Evolutionary conservation across 768 basidiomycete genomes (phyloP), one percentile per base, ranked within the genome.

Genomic region (Auriscalpium orientale): DNA sequence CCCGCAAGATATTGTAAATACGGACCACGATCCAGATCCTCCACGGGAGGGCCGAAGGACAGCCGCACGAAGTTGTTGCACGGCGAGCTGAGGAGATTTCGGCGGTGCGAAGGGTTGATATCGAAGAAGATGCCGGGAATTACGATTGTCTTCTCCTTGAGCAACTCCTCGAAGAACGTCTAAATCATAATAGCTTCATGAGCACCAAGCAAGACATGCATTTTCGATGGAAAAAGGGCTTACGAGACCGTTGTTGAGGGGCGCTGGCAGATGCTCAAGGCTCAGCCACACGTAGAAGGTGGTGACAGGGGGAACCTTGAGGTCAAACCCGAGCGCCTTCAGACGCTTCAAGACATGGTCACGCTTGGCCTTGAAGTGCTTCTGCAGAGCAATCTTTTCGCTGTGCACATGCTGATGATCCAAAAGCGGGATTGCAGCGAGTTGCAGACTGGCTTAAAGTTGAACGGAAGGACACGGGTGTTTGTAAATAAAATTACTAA

Each of bases 241-340:
- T 58, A 89, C 87, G 65, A 97, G 73, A 18, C 94, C 94, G 64
- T 91, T 91, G 73, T 93, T 91, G 46, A 97, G 67, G 8, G 95
- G 95, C 5, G 81, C 63, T 9, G 91, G 88, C 48, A 97, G 78
- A 54, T 76, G 77, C 67, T 85, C 85, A 20, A 95, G 76, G 72
- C 90, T 89, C 57, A 95, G 80, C 93, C 95, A 97, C 67, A 97
- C 83, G 71, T 98, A 97, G 73, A 97, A 98, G 2, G 95, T 97
- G 54, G 85, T 83, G 18, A 74, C 74, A 7, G 91, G 92, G 44
- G 87, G 86, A 54, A 89, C 71, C 47, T 80, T 75, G 46, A 97
- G 89, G 50, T 87, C 83, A 21, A 97, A 77, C 46, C 83, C 86
- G 55, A 98, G 79, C 40, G 80, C 76, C 56, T 84, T 80, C 58